Percentiles rank a stretch among this genome's conserved stretches.
These are phyloP conservation scores for Populus pruinosa DNA, from an alignment of 345 rosid species.

Conservation along the genomic window DNA sequence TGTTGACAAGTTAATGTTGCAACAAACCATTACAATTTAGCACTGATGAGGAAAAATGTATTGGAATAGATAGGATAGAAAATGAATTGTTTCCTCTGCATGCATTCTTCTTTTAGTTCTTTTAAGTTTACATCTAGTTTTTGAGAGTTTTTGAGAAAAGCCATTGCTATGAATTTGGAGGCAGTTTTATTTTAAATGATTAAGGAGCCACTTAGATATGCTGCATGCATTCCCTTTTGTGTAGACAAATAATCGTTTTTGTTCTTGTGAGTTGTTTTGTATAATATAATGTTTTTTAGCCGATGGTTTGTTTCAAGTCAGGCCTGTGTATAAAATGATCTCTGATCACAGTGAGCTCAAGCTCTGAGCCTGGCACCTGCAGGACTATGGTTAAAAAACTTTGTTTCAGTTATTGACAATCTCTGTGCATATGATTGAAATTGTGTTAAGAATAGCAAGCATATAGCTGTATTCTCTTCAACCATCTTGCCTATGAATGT, in stretches of 20 bases:
- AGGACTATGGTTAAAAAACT: neutral
- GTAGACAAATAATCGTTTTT: neutral
- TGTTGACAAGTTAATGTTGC: neutral
- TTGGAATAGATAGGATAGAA: neutral
- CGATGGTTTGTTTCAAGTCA: neutral
- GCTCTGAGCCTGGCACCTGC: neutral
- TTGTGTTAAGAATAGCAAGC: neutral
- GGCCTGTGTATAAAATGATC: neutral
- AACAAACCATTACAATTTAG: neutral
- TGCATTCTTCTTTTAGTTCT: too few species aligned
- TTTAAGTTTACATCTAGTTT: neutral
- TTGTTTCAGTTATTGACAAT: neutral
- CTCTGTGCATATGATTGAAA: neutral
- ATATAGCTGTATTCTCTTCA: neutral
- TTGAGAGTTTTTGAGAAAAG: neutral
- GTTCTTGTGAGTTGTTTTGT: neutral
- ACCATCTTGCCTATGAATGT: conserved; percentile 4
- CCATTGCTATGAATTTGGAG: neutral
- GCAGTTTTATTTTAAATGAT: neutral
- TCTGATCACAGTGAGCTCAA: neutral
- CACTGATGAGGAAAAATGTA: neutral
- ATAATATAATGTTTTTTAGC: neutral
- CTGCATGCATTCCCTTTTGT: neutral
- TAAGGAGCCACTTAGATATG: neutral
- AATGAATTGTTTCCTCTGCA: neutral